phyloP scores from a whole-genome alignment of 495 filamentous ascomycete genomes.

The Penicillium canariense region DNA sequence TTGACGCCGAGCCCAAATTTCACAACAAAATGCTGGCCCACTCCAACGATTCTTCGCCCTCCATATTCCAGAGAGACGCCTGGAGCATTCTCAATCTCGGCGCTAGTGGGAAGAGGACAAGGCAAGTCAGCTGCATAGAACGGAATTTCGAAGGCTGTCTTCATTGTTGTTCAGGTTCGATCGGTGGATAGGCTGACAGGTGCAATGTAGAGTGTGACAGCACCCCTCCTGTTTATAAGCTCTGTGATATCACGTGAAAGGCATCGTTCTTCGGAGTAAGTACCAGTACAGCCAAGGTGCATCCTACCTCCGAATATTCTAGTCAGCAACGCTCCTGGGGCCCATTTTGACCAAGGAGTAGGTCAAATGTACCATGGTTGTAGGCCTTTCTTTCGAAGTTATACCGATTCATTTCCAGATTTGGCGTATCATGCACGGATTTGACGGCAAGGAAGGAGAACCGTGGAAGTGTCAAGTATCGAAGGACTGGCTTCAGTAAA shows the following conservation, averaged over 20 bases:
- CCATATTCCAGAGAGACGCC: slow-evolving; percentile 19
- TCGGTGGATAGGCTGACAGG: no score
- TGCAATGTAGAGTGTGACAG: no score
- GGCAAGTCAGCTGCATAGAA: slow-evolving; percentile 23
- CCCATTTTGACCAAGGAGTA: slow-evolving; percentile 51
- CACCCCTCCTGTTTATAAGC: no score
- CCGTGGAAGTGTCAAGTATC: slow-evolving; percentile 50
- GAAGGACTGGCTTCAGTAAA: slow-evolving; percentile 44
- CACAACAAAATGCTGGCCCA: slow-evolving; percentile 36
- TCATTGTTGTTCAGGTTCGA: no score
- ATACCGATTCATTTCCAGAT: slow-evolving; percentile 14
- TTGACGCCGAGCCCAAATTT: slow-evolving; percentile 36
- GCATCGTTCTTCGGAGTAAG: no score
- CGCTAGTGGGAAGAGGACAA: slow-evolving; percentile 23
- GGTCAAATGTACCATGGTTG: slow-evolving; percentile 52
- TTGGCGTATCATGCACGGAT: slow-evolving; percentile 15
- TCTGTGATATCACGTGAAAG: no score
- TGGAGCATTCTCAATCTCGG: slow-evolving; percentile 27
- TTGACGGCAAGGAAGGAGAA: slow-evolving; percentile 26
- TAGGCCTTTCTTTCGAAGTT: slow-evolving; percentile 23
- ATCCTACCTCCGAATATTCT: slow-evolving; percentile 48
- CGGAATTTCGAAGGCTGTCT: slow-evolving; percentile 4
- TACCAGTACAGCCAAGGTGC: no score
- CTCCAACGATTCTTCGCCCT: slow-evolving; percentile 25
- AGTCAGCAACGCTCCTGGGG: slow-evolving; percentile 40